These are phyloP conservation scores for Chaetomium olivaceum DNA, from an alignment of 2,329 filamentous ascomycete genomes.

Conservation along the genomic window DNA sequence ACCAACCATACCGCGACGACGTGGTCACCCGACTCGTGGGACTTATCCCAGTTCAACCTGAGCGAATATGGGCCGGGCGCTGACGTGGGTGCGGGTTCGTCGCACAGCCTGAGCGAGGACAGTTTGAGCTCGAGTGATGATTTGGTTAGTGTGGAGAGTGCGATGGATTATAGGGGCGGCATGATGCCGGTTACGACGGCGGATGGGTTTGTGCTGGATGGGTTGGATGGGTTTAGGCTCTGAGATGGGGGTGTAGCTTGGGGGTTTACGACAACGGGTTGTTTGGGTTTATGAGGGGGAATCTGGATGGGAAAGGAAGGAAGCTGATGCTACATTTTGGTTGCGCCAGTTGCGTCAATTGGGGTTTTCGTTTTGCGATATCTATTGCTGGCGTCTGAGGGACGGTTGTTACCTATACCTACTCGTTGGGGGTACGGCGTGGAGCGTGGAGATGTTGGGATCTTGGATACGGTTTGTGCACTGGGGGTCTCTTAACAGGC, in stretches of 20 bases:
- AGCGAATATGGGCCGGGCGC: slow-evolving; percentile 47
- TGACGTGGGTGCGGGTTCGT: slow-evolving; percentile 37
- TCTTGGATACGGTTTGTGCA: neutral
- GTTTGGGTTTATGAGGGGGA: neutral
- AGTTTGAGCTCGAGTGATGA: slow-evolving; percentile 59
- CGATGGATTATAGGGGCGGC: slow-evolving; percentile 40
- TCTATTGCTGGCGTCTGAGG: slow-evolving; percentile 8
- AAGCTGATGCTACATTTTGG: neutral
- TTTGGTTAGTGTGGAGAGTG: slow-evolving; percentile 48
- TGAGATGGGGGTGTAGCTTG: neutral
- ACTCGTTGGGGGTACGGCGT: neutral
- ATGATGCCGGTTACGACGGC: slow-evolving; percentile 29
- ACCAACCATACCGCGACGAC: slow-evolving; percentile 32
- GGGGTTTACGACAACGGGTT: neutral
- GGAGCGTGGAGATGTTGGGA: neutral
- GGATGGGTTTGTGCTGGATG: slow-evolving; percentile 41
- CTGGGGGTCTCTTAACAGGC: neutral
- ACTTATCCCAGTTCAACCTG: slow-evolving; percentile 53
- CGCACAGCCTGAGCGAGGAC: slow-evolving; percentile 59
- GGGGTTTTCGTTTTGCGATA: neutral
- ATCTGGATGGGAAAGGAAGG: neutral
- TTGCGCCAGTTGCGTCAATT: neutral
- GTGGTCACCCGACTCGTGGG: slow-evolving; percentile 62
- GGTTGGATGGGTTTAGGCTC: slow-evolving; percentile 38
- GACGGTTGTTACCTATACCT: neutral